phyloP scores from a whole-genome alignment of 805 yeast genomes.

The Jamesozyma lodderae region DNA sequence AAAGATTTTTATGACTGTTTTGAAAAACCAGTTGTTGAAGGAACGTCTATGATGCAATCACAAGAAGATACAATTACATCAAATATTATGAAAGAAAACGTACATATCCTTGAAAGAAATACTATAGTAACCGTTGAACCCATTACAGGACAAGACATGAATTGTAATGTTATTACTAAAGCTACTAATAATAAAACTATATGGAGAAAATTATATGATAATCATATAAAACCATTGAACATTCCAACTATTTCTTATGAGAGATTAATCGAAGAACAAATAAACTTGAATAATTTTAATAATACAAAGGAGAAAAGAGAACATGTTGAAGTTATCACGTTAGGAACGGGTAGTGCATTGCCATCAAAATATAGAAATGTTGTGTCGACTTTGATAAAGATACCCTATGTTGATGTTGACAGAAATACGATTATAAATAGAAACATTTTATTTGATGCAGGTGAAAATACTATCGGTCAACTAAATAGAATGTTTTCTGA shows the following conservation, averaged over 20 bases:
- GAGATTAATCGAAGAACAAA: slow-evolving; percentile 23
- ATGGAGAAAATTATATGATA: slow-evolving; percentile 24
- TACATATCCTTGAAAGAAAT: slow-evolving; percentile 20
- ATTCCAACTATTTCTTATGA: slow-evolving; percentile 20
- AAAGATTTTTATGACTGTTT: slow-evolving; percentile 30
- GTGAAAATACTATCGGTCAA: slow-evolving; percentile 82
- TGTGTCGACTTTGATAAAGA: slow-evolving; percentile 62
- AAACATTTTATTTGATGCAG: slow-evolving; percentile 76
- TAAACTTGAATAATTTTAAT: slow-evolving; percentile 25
- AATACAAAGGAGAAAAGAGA: slow-evolving; percentile 31
- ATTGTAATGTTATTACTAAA: neutral
- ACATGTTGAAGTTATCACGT: slow-evolving; percentile 58
- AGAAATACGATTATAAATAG: slow-evolving; percentile 28
- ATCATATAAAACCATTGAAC: slow-evolving; percentile 22
- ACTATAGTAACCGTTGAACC: slow-evolving; percentile 18
- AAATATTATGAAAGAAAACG: slow-evolving; percentile 11
- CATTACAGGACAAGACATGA: slow-evolving; percentile 12
- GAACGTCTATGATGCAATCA: slow-evolving; percentile 16
- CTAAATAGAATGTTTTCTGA: slow-evolving; percentile 53
- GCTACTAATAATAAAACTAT: no score
- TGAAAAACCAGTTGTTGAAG: slow-evolving; percentile 20
- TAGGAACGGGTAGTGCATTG: slow-evolving; percentile 90
- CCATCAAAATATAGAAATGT: slow-evolving; percentile 86
- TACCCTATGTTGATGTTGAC: slow-evolving; percentile 42
- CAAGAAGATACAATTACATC: slow-evolving; percentile 13